Evolutionary conservation across 2,329 filamentous ascomycete genomes (phyloP).

Genomic region (Dothidotthia symphoricarpi): DNA sequence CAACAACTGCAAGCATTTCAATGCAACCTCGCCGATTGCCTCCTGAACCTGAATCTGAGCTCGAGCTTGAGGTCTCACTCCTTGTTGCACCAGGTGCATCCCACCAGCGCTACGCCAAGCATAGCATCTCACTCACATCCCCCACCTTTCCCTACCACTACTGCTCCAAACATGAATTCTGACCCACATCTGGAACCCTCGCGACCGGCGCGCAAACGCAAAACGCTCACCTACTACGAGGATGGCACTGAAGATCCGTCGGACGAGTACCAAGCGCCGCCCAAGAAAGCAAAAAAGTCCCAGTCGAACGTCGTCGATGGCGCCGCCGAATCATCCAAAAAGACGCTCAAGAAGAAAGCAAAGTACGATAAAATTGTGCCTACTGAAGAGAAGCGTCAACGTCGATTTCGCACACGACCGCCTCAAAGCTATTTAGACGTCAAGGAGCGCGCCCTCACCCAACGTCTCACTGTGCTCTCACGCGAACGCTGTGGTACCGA

Average conservation of each 20-base stretch:
- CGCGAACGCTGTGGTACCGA: conserved; percentile 48
- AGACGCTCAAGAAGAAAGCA: conserved; percentile 17
- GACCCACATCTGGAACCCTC: not conserved
- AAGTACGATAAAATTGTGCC: conserved; percentile 16
- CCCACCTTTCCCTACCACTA: no score
- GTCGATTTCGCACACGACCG: conserved; percentile 38
- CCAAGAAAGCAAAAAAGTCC: conserved; percentile 7
- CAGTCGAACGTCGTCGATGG: conserved; percentile 8
- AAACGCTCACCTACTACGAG: conserved; percentile 11
- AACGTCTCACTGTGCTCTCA: conserved; percentile 59
- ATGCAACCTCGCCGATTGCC: no score
- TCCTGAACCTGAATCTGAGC: no score
- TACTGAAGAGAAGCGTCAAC: conserved; percentile 34
- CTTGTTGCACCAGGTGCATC: no score
- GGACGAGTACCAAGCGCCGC: conserved; percentile 2
- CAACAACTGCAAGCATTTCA: no score
- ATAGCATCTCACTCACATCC: no score
- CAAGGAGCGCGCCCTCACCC: conserved; percentile 50
- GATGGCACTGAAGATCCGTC: conserved; percentile 5
- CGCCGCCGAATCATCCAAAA: conserved; percentile 12
- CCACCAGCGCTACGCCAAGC: no score
- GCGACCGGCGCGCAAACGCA: conserved; percentile 24
- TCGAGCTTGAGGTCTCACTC: no score
- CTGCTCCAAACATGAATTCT: conserved; percentile 1
- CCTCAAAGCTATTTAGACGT: conserved; percentile 50